Evolutionary conservation across 2,329 filamentous ascomycete species (phyloP), one percentile per base, ranked within the genome.

Genomic region (Diaporthe humulicola): DNA sequence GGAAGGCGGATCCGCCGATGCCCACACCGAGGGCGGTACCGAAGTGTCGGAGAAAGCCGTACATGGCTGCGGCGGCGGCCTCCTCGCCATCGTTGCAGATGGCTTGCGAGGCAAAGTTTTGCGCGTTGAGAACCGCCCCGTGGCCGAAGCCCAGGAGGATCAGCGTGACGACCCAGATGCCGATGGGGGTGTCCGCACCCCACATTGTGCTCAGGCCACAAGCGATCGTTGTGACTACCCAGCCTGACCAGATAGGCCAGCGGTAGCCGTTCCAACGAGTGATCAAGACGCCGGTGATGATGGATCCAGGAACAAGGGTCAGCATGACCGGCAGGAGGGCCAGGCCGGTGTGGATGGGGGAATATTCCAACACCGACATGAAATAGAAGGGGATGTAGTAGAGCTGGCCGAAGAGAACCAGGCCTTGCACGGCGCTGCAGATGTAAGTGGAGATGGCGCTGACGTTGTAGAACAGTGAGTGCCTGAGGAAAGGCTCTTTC

Each of bases 11-110:
- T 15, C 83, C 83, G 54, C 84, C 81, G 45, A 87, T 78, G 58
- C 84, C 85, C 22, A 86, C 82, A 42, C 85, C 85, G n/a, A 86
- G 77, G 3, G 84, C 81, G 80, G 84, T 84, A 73, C 85, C 85
- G 67, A 86, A 79, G 28, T 83, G 83, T 8, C 85, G 82, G 75
- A 83, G 78, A 67, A 86, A 87, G 22, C 81, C 81, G 74, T 85
- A 86, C 81, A 85, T 86, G 70, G 83, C 81, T 0, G 83, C 82
- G 0, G 85, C 85, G 12, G 81, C 79, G 0, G 79, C 84, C 70
- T 84, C 84, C 58, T 86, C 82, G 19, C 81, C 82, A 3, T 79
- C 79, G 28, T 76, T 74, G 77, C 82, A 83, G 71, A 83, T 81
- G 10, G 84, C 84, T 76, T 86, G 84, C 42, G 83, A 80, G 25